Evolutionary conservation across 179 eudicot genomes (phyloP).

Genomic region (Nepenthes alata): DNA sequence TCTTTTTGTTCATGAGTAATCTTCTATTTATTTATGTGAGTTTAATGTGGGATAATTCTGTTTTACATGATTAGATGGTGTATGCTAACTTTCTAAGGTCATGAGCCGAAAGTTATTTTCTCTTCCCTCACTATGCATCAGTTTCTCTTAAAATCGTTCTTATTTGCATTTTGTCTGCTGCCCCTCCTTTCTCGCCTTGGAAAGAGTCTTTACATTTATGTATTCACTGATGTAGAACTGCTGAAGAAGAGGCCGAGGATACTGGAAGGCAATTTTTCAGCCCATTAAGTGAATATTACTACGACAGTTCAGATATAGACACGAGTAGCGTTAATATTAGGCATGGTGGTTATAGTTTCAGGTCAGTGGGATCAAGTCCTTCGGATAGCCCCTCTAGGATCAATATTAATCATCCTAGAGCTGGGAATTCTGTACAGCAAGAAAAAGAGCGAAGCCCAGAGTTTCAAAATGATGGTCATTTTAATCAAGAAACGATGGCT

Average conservation of each 20-base stretch:
- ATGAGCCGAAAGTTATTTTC: too few species aligned
- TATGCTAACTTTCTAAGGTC: too few species aligned
- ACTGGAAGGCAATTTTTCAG: slow-evolving; percentile 43
- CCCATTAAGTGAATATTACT: slow-evolving; percentile 45
- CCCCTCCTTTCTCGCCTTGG: neutral
- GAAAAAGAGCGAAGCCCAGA: slow-evolving; percentile 41
- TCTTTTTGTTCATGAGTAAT: neutral
- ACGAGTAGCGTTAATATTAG: slow-evolving; percentile 65
- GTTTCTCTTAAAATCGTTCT: too few species aligned
- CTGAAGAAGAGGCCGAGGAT: slow-evolving; percentile 71
- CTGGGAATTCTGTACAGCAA: slow-evolving; percentile 51
- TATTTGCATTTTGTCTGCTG: neutral
- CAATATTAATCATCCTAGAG: slow-evolving; percentile 56
- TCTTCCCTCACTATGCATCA: too few species aligned
- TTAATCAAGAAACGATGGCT: slow-evolving; percentile 31
- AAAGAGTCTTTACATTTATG: slow-evolving; percentile 3
- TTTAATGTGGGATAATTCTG: neutral
- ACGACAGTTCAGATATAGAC: slow-evolving; percentile 63
- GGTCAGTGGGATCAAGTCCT: slow-evolving; percentile 72
- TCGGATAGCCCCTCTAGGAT: slow-evolving; percentile 83
- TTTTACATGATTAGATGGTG: too few species aligned
- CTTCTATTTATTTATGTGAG: neutral
- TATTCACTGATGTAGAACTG: slow-evolving; percentile 44
- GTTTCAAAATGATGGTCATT: slow-evolving; percentile 26
- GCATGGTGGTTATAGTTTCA: slow-evolving; percentile 47